These are phyloP conservation scores for Sporothrix pallida DNA, from an alignment of 2,329 filamentous ascomycete species.

Conservation along the genomic window DNA sequence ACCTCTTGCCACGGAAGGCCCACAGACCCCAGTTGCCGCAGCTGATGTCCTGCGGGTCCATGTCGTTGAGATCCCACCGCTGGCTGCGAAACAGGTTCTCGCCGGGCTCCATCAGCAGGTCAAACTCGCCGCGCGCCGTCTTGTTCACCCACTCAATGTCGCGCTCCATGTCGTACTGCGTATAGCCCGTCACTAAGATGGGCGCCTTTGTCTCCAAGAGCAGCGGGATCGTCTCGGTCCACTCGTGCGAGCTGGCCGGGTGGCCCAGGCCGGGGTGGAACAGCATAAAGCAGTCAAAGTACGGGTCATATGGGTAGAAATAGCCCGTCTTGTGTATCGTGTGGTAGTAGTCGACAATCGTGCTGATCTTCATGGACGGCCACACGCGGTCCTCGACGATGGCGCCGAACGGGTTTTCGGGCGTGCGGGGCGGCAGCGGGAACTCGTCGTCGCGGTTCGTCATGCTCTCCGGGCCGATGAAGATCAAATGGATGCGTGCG, in stretches of 20 bases:
- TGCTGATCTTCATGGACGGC: slow-evolving; percentile 92
- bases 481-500: slow-evolving; percentile 85
- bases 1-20: slow-evolving; percentile 97
- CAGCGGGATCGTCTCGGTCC: slow-evolving; percentile 86
- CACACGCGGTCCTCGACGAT: slow-evolving; percentile 90
- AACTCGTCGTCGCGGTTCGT: slow-evolving; percentile 91
- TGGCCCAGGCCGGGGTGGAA: slow-evolving; percentile 98
- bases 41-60: slow-evolving; percentile 91
- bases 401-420: slow-evolving; percentile 89
- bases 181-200: slow-evolving; percentile 94
- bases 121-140: slow-evolving; percentile 86
- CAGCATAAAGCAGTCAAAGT: slow-evolving; percentile 96
- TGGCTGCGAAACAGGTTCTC: slow-evolving; percentile 94
- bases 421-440: slow-evolving; percentile 83
- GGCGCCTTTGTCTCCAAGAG: slow-evolving; percentile 95
- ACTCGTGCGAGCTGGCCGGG: slow-evolving; percentile 90
- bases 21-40: slow-evolving; percentile 98
- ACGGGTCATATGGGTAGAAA: slow-evolving; percentile 95
- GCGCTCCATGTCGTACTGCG: slow-evolving; percentile 90
- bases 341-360: slow-evolving; percentile 98
- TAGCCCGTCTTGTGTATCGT: slow-evolving; percentile 89
- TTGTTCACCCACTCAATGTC: slow-evolving; percentile 90
- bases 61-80: slow-evolving; percentile 95
- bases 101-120: slow-evolving; percentile 86
- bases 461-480: slow-evolving; percentile 97